These are phyloP conservation scores for Durio zibethinus DNA, from an alignment of 345 rosid genomes.

Conservation along the genomic window DNA sequence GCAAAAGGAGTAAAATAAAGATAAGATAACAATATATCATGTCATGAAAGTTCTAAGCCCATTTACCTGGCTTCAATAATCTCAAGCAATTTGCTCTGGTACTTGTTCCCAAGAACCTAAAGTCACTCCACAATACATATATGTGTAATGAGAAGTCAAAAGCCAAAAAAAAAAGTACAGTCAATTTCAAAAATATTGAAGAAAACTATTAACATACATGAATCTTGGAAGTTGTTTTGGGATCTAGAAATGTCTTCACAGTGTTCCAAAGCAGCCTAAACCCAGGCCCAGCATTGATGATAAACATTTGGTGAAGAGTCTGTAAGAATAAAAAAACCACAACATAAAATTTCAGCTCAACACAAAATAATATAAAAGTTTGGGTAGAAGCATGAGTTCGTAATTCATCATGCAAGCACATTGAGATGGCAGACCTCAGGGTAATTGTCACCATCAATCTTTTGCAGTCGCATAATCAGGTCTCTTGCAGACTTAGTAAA, in stretches of 20 bases:
- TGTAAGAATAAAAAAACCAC: slow-evolving; percentile 36
- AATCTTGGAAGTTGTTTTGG: slow-evolving; percentile 95
- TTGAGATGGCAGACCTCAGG: slow-evolving; percentile 67
- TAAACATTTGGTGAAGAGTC: slow-evolving; percentile 98
- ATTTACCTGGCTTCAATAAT: slow-evolving; percentile 74
- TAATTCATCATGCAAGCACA: not conserved
- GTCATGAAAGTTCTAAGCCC: slow-evolving; percentile 1
- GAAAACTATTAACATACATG: slow-evolving; percentile 47
- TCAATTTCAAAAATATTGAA: not conserved
- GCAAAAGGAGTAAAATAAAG: not conserved
- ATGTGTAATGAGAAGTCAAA: not conserved
- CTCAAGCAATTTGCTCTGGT: slow-evolving; percentile 82
- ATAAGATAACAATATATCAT: not conserved
- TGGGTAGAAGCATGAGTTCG: not conserved
- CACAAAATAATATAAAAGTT: not conserved
- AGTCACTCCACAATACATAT: slow-evolving; percentile 21
- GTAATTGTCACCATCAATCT: slow-evolving; percentile 95
- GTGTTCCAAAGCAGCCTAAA: slow-evolving; percentile 91
- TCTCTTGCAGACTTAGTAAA: slow-evolving; percentile 92
- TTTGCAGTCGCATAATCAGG: slow-evolving; percentile 82
- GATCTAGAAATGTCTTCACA: slow-evolving; percentile 83
- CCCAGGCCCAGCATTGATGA: slow-evolving; percentile 93
- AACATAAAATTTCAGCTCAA: slow-evolving; percentile 12
- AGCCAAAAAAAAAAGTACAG: not conserved
- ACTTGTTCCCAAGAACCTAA: slow-evolving; percentile 95